phyloP scores from a whole-genome alignment of 257 asterid genomes.

The Nicotiana benthamiana region DNA sequence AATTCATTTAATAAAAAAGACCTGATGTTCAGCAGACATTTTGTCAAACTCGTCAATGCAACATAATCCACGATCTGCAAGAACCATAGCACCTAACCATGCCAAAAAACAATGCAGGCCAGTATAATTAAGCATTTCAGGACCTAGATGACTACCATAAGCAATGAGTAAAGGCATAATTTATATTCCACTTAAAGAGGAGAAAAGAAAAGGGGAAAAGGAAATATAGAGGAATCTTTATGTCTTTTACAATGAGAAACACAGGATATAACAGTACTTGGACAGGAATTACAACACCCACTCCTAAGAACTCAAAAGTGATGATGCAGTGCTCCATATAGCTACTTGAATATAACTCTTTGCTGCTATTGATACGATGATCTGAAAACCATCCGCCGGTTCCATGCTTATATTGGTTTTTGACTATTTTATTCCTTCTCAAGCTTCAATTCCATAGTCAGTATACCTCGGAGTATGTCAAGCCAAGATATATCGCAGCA shows the following conservation, averaged over 20 bases:
- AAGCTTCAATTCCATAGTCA: too few relatives aligned
- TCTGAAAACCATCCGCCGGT: too few relatives aligned
- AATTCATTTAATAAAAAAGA: conserved; percentile 11
- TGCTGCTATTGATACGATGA: too few relatives aligned
- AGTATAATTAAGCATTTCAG: neutral
- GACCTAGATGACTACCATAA: neutral
- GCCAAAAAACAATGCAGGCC: neutral
- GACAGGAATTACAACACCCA: neutral
- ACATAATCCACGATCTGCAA: conserved; percentile 94
- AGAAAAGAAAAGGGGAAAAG: neutral
- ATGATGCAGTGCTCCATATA: neutral
- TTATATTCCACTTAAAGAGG: neutral
- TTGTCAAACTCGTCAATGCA: conserved; percentile 98
- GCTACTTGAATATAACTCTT: too few relatives aligned
- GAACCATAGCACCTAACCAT: conserved; percentile 91
- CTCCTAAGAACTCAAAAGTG: neutral
- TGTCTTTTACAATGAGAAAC: neutral
- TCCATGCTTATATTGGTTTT: too few relatives aligned
- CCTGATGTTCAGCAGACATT: conserved; percentile 98
- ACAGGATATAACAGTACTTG: neutral
- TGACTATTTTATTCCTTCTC: too few relatives aligned
- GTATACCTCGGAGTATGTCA: too few relatives aligned
- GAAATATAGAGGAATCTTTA: neutral
- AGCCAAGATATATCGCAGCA: too few relatives aligned
- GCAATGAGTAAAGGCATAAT: neutral